phyloP scores from a whole-genome alignment of 495 filamentous ascomycete species.

The Entonaema liquescens region DNA sequence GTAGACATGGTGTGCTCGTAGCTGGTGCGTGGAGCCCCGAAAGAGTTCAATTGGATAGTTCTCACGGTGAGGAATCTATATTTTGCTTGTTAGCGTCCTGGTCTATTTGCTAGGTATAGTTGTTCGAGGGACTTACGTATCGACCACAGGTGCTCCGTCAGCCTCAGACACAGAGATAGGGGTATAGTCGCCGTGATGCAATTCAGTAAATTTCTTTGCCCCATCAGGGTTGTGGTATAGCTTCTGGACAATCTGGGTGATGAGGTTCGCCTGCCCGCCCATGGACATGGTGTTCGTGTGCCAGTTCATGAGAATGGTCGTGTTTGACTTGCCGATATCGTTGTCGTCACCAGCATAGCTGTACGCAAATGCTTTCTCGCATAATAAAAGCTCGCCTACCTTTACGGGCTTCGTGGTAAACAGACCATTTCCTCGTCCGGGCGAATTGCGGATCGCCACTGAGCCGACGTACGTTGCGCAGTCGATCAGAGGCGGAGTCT shows the following conservation, averaged over 20 bases:
- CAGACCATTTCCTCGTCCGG: conserved; percentile 53
- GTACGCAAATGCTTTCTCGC: conserved; percentile 64
- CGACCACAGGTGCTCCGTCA: conserved; percentile 57
- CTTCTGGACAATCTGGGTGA: conserved; percentile 54
- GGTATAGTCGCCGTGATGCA: conserved; percentile 53
- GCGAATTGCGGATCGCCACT: conserved; percentile 33
- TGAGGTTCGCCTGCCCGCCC: conserved; percentile 51
- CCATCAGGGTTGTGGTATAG: conserved; percentile 56
- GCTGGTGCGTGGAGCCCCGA: conserved; percentile 50
- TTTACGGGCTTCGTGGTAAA: conserved; percentile 60
- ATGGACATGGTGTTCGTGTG: conserved; percentile 42
- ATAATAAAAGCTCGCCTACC: conserved; percentile 62
- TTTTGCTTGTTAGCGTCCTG: conserved; percentile 10
- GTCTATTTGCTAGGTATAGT: neutral
- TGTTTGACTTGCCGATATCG: conserved; percentile 9
- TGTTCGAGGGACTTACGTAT: conserved; percentile 51
- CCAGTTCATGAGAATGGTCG: conserved; percentile 47
- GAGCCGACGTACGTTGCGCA: conserved; percentile 55
- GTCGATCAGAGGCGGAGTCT: conserved; percentile 52
- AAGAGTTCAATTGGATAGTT: conserved; percentile 55
- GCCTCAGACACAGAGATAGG: conserved; percentile 46
- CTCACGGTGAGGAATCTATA: conserved; percentile 51
- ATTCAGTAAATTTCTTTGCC: conserved; percentile 46
- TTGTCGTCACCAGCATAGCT: conserved; percentile 27
- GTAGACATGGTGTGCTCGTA: conserved; percentile 11